Evolutionary conservation across 1,139 yeast genomes (phyloP), one percentile per base, ranked within the genome.

Genomic region (Spathaspora jeffriesii): DNA sequence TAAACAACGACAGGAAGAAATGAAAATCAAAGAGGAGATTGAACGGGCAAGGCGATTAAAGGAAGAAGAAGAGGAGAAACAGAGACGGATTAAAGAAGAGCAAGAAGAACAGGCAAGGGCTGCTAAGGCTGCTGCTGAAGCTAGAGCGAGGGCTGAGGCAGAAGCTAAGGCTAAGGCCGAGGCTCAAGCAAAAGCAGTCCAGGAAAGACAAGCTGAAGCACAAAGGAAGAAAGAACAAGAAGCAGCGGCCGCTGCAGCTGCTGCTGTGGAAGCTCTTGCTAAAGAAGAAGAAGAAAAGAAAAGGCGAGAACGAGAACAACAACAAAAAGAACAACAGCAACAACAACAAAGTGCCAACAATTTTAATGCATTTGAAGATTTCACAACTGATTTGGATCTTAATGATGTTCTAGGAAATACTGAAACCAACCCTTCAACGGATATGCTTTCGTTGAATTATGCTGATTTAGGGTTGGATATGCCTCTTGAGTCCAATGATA

Each of bases 1-100:
- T 53, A 70, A 68, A 54, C 77, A 72, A 53, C 66, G 65, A 43
- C 77, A 73, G 51, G 77, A 73, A 50, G 77, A 72, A 53, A 51
- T 70, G 59, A 70, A 69, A 54, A 48, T 68, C 31, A 67, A 70
- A 50, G 77, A 73, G 53, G 79, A 74, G 51, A 52, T 62, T 49
- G 77, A 71, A 47, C 58, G 68, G 43, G 70, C 63, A 47, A 58
- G 68, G 43, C 67, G 64, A 46, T 55, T 57, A 44, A 52, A 52
- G 31, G 55, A 54, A 41, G 64, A 66, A 48, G 63, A 63, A 38
- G 57, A 52, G 44, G 50, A 52, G 20, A 55, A 52, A 44, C 49
- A 52, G 14, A 48, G 59, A 43, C 46, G 52, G 46, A 44, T 56
- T 40, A 51, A 58, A 47, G 55, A 56, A 48, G 58, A 60, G 45